These are phyloP conservation scores for Diaporthe humulicola DNA, from an alignment of 2,329 filamentous ascomycete genomes.

Conservation along the genomic window DNA sequence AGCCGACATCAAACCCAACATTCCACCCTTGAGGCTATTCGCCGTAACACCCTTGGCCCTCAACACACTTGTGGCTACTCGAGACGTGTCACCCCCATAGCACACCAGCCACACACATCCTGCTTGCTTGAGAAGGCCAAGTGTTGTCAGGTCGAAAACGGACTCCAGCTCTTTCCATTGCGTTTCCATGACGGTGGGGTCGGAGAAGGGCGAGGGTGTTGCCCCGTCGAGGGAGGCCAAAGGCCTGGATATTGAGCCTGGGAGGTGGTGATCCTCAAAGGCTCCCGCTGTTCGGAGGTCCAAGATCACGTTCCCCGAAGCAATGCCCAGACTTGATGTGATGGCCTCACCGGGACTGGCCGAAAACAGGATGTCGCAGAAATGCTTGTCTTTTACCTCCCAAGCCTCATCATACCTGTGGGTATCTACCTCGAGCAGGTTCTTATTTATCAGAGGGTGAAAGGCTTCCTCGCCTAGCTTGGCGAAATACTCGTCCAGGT, in stretches of 20 bases:
- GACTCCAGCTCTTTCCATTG: conserved; percentile 11
- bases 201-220: neutral
- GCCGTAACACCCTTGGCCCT: neutral
- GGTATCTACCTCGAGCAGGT: neutral
- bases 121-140: neutral
- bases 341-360: neutral
- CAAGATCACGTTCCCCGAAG: neutral
- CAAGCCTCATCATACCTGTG: conserved; percentile 1
- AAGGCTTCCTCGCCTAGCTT: neutral
- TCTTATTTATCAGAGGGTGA: neutral
- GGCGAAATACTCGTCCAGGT: neutral
- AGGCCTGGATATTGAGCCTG: neutral
- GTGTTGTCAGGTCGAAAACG: neutral
- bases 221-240: neutral
- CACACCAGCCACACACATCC: neutral
- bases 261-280: neutral
- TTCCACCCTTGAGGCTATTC: neutral
- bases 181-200: neutral
- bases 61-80: neutral
- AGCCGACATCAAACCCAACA: neutral
- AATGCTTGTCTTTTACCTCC: neutral
- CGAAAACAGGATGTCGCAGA: neutral
- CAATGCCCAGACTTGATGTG: neutral
- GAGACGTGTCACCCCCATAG: neutral
- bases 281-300: neutral